Percentiles rank a stretch among this genome's conserved stretches.
These are phyloP conservation scores for Aspergillus caelatus DNA, from an alignment of 2,329 filamentous ascomycete genomes.

Conservation along the genomic window DNA sequence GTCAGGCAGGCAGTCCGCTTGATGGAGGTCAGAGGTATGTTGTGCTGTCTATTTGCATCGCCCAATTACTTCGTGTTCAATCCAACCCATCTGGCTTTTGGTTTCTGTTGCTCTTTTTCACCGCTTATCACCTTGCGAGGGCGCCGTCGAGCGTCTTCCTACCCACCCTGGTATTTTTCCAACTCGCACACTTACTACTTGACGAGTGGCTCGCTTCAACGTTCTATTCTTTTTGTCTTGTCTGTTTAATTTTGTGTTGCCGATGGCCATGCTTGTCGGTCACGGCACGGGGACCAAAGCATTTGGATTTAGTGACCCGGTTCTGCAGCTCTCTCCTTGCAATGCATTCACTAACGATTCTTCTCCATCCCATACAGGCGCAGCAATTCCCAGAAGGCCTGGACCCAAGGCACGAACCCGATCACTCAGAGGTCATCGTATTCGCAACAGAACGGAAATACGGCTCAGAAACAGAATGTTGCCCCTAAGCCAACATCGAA, in stretches of 20 bases:
- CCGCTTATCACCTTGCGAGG: conserved; percentile 15
- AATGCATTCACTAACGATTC: conserved; percentile 25
- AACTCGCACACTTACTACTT: neutral
- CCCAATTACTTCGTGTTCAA: conserved; percentile 11
- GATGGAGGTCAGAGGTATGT: conserved; percentile 60
- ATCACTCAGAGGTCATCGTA: conserved; percentile 59
- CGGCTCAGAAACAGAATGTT: conserved; percentile 45
- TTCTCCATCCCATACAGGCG: conserved; percentile 38
- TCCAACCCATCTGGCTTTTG: neutral
- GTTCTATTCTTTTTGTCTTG: neutral
- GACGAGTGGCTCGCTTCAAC: neutral
- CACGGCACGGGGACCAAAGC: neutral
- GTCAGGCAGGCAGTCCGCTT: conserved; percentile 58
- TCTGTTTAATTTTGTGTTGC: neutral
- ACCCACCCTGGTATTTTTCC: conserved; percentile 4
- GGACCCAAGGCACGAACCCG: conserved; percentile 63
- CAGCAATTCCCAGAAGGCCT: conserved; percentile 62
- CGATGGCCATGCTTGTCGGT: neutral
- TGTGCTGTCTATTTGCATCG: conserved; percentile 12
- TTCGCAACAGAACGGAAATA: conserved; percentile 58
- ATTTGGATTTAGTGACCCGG: neutral
- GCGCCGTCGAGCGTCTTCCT: conserved; percentile 1
- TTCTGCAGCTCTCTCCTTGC: neutral
- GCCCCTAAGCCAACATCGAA: conserved; percentile 45
- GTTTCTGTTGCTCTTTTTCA: conserved; percentile 10